phyloP scores from a whole-genome alignment of 139 green algal species.

The Zygnema cylindricum region DNA sequence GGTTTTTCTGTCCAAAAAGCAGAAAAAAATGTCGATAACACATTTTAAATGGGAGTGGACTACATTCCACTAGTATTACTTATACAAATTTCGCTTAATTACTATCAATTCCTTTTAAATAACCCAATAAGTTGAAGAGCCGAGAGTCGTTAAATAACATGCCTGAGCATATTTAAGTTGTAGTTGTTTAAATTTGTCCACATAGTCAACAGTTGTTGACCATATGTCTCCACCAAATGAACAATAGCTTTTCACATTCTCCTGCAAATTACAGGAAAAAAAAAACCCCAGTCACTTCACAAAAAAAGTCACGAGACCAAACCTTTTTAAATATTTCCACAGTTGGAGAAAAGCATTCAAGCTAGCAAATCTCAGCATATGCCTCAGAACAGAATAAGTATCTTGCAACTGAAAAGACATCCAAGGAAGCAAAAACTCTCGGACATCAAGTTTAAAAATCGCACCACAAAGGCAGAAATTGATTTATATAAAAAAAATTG shows the following conservation, averaged over 20 bases:
- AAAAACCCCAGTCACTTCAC: too few relatives aligned
- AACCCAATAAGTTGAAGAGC: neutral
- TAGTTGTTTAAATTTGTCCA: conserved; percentile 85
- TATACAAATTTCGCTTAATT: neutral
- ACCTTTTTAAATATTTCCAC: too few relatives aligned
- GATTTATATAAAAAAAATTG: neutral
- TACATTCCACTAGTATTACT: neutral
- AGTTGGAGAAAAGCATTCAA: too few relatives aligned
- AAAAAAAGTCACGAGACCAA: too few relatives aligned
- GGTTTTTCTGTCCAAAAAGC: too few relatives aligned
- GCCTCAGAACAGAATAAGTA: too few relatives aligned
- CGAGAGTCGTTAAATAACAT: neutral
- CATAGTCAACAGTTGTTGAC: conserved; percentile 74
- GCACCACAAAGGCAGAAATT: too few relatives aligned
- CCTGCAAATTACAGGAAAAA: conserved; percentile 61
- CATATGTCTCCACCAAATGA: conserved; percentile 76
- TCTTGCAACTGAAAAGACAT: too few relatives aligned
- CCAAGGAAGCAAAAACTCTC: too few relatives aligned
- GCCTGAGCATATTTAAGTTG: conserved; percentile 79
- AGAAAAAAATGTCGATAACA: too few relatives aligned
- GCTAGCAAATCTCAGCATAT: too few relatives aligned
- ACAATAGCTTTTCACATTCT: conserved; percentile 81
- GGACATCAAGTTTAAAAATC: conserved; percentile 1
- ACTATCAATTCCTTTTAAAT: neutral
- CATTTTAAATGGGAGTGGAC: too few relatives aligned